phyloP scores from a whole-genome alignment of 805 yeast species.

The Cyberlindnera xylosilytica region DNA sequence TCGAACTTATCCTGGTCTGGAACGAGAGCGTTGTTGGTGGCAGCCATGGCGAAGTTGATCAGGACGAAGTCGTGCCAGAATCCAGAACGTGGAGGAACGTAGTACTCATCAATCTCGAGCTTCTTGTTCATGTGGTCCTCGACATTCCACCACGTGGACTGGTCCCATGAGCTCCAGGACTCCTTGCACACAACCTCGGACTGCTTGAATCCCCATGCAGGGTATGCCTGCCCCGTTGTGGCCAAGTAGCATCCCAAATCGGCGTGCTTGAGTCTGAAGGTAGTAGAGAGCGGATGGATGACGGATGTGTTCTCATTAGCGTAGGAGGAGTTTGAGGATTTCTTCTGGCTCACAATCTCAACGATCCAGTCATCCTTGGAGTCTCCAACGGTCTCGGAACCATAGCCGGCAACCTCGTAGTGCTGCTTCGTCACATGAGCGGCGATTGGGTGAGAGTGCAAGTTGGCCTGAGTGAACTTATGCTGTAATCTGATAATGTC shows the following conservation, averaged over 20 bases:
- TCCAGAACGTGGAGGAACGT: conserved; percentile 60
- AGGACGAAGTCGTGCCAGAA: conserved; percentile 73
- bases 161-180: conserved; percentile 57
- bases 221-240: conserved; percentile 65
- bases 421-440: conserved; percentile 68
- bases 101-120: conserved; percentile 51
- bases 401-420: conserved; percentile 88
- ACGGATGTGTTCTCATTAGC: conserved; percentile 47
- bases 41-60: conserved; percentile 82
- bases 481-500: conserved; percentile 72
- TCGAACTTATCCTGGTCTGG: conserved; percentile 78
- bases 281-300: conserved; percentile 74
- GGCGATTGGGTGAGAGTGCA: conserved; percentile 78
- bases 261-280: conserved; percentile 64
- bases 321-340: conserved; percentile 33
- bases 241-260: conserved; percentile 72
- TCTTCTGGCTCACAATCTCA: conserved; percentile 66
- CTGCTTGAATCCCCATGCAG: conserved; percentile 84
- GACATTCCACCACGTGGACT: conserved; percentile 86
- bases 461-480: conserved; percentile 61
- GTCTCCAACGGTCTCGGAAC: conserved; percentile 70
- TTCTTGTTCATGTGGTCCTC: conserved; percentile 64
- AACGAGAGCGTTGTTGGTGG: conserved; percentile 75
- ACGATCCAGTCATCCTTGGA: conserved; percentile 86
- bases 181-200: conserved; percentile 73